These are phyloP conservation scores for Kwoniella heveanensis DNA, from an alignment of 768 basidiomycete species.

Conservation along the genomic window DNA sequence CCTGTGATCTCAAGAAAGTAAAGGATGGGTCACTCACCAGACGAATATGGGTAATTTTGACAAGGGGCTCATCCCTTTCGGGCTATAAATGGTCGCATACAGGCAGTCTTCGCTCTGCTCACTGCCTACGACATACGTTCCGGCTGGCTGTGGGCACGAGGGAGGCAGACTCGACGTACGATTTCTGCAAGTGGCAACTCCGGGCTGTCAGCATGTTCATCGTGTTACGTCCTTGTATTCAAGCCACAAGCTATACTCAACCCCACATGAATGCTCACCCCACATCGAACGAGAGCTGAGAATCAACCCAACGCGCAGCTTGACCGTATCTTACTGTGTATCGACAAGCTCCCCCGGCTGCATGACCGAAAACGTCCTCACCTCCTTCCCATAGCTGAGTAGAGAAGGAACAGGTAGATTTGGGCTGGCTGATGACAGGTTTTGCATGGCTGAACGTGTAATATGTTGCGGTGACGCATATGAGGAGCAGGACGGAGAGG, in stretches of 20 bases:
- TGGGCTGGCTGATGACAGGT: not conserved
- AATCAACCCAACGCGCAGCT: slow-evolving; percentile 31
- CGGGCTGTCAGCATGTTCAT: too few relatives aligned
- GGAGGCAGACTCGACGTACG: slow-evolving; percentile 62
- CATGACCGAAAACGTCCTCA: not conserved
- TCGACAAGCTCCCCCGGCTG: slow-evolving; percentile 29
- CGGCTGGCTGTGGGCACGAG: slow-evolving; percentile 68
- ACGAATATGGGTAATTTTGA: slow-evolving; percentile 50
- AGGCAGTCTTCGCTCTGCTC: slow-evolving; percentile 75
- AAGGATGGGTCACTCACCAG: slow-evolving; percentile 52
- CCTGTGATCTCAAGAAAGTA: too few relatives aligned
- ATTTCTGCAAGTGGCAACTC: too few relatives aligned
- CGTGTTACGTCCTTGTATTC: too few relatives aligned
- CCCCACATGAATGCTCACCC: slow-evolving; percentile 7
- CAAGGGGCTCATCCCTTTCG: slow-evolving; percentile 57
- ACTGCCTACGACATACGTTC: slow-evolving; percentile 54
- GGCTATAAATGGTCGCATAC: slow-evolving; percentile 74
- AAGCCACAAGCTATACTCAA: too few relatives aligned
- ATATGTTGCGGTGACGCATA: not conserved
- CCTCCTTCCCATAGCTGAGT: not conserved
- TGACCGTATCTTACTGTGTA: slow-evolving; percentile 35
- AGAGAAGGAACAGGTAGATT: not conserved
- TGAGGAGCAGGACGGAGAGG: not conserved
- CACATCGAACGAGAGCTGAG: not conserved
- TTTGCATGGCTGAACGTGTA: not conserved